Percentiles rank a stretch among this genome's conserved stretches.
These are phyloP conservation scores for Pleodorina starrii DNA, from an alignment of 139 green algal species.

Conservation along the genomic window DNA sequence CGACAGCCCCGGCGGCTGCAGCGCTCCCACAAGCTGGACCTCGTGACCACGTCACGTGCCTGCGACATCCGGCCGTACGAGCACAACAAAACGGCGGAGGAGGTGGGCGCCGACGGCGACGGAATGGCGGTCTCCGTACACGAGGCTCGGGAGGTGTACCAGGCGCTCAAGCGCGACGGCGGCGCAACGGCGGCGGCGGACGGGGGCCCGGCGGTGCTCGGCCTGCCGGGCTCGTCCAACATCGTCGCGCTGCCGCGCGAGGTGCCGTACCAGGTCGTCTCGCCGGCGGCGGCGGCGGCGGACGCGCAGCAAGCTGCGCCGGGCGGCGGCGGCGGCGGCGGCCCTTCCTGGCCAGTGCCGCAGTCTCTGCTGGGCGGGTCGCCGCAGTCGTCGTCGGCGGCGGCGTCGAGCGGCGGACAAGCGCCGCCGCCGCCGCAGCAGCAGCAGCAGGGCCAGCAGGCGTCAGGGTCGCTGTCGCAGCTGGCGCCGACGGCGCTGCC, in stretches of 20 bases:
- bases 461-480: not conserved
- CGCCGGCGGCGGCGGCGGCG: not conserved
- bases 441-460: not conserved
- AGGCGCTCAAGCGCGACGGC: not conserved
- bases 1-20: slow-evolving; percentile 45
- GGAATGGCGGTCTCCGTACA: slow-evolving; percentile 71
- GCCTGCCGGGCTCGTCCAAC: slow-evolving; percentile 35
- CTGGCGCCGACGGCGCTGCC: not conserved
- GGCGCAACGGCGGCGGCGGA: not conserved
- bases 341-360: not conserved
- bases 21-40: slow-evolving; percentile 64
- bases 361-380: not conserved
- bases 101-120: slow-evolving; percentile 73
- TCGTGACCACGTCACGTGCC: slow-evolving; percentile 79
- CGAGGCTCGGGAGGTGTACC: slow-evolving; percentile 41
- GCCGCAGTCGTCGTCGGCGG: not conserved
- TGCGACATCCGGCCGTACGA: slow-evolving; percentile 67
- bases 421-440: not conserved
- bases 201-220: not conserved
- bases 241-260: slow-evolving; percentile 12
- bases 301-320: no score
- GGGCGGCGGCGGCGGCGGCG: not conserved
- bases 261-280: not conserved
- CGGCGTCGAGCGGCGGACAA: not conserved
- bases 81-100: slow-evolving; percentile 47